Evolutionary conservation across 345 rosid species (phyloP).

Genomic region (Pistacia integerrima): DNA sequence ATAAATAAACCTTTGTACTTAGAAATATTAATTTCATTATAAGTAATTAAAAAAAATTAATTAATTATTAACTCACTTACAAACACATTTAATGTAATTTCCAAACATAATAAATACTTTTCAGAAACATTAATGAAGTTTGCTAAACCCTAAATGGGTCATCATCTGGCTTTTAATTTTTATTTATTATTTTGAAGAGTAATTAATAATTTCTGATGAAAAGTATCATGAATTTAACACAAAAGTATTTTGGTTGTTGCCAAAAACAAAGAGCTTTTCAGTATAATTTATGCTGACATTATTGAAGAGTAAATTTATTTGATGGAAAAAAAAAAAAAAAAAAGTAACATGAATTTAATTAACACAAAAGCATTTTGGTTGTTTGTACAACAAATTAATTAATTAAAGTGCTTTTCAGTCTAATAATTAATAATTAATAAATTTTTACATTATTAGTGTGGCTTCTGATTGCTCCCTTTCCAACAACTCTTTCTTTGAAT

Average conservation of each 20-base stretch:
- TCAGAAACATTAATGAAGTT: slow-evolving; percentile 10
- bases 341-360: not conserved
- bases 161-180: not conserved
- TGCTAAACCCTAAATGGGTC: slow-evolving; percentile 1
- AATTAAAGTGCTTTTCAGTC: slow-evolving; percentile 2
- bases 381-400: not conserved
- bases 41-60: no score
- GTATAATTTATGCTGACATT: not conserved
- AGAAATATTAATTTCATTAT: no score
- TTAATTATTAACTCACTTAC: no score
- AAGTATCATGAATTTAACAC: slow-evolving; percentile 1
- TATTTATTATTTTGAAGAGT: not conserved
- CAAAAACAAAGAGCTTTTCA: not conserved
- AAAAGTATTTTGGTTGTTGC: not conserved
- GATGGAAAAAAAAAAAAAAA: not conserved
- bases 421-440: not conserved
- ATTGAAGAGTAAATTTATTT: not conserved
- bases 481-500: slow-evolving; percentile 6
- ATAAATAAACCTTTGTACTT: no score
- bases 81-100: not conserved
- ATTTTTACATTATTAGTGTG: no score
- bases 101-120: not conserved
- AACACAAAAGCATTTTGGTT: slow-evolving; percentile 2
- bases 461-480: not conserved
- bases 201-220: not conserved